These are phyloP conservation scores for Pyrenophora teres DNA, from an alignment of 2,329 filamentous ascomycete genomes.

Conservation along the genomic window DNA sequence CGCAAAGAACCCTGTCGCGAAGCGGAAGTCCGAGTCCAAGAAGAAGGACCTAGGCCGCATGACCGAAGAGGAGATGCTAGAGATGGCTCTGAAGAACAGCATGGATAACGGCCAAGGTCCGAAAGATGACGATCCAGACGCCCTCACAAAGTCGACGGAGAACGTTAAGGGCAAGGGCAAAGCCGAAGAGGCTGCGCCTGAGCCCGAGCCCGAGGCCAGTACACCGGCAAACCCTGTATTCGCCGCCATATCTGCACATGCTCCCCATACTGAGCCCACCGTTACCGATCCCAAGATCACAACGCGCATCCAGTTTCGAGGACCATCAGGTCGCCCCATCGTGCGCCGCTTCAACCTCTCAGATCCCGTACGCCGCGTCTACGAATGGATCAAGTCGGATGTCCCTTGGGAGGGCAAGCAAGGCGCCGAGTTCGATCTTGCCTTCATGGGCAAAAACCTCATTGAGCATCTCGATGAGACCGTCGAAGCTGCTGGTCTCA, in stretches of 20 bases:
- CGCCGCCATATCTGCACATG: constrained; percentile 70
- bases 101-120: constrained; percentile 62
- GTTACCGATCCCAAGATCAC: constrained; percentile 67
- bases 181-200: constrained; percentile 22
- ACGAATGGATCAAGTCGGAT: constrained; percentile 90
- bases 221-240: constrained; percentile 58
- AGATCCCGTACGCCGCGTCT: constrained; percentile 81
- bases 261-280: constrained; percentile 78
- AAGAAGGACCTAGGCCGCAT: constrained; percentile 80
- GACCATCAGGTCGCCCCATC: constrained; percentile 74
- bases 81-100: constrained; percentile 90
- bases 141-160: constrained; percentile 71
- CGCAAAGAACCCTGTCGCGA: constrained; percentile 91
- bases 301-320: constrained; percentile 85
- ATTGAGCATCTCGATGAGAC: constrained; percentile 74
- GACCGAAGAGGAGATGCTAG: constrained; percentile 96
- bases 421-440: constrained; percentile 82
- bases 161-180: constrained; percentile 60
- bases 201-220: constrained; percentile 16
- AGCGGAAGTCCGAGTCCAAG: constrained; percentile 72
- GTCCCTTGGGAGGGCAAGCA: constrained; percentile 81
- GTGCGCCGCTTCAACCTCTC: constrained; percentile 81
- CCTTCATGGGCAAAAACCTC: constrained; percentile 84
- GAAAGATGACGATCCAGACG: constrained; percentile 80
- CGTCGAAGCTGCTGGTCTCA: constrained; percentile 81